Evolutionary conservation across 2,329 filamentous ascomycete species (phyloP), one percentile per base, ranked within the genome.

Genomic region (Cladosporium austrohemisphaericum): DNA sequence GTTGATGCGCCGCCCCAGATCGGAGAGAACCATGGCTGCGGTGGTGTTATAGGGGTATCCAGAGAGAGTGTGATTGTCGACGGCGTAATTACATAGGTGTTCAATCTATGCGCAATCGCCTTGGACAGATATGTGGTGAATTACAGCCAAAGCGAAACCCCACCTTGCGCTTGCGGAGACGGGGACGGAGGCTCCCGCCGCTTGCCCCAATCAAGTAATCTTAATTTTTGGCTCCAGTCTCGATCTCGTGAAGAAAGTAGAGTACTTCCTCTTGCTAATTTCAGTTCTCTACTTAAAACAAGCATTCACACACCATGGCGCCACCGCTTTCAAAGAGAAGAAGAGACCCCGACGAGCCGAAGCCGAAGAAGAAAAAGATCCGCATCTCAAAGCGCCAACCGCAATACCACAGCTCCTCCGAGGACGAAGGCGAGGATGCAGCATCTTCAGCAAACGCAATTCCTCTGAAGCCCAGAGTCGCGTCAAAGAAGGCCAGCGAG

Each of bases 1-100:
- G 75, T 96, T 97, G 71, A 98, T 97, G 75, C 93, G 93, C 78
- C 92, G 90, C 62, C 93, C 93, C 52, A 98, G 82, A 80, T 98
- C 93, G 83, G 95, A 91, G 67, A 98, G 86, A 79, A 98, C 93
- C 93, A 98, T 98, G 67, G 64, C n/a, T n/a, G n/a, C 68, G 64
- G 52, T 44, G 43, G 51, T 37, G 5, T 41, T 45, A 20, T 20
- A 43, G 36, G 35, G 13, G 14, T n/a, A 4, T 22, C 14, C 13
- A 10, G 22, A 31, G 38, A 11, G 37, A 40, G 41, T 11, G 19
- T 8, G 11, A 11, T 36, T 11, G 5, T 31, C 14, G 28, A 32
- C 1, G 13, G 29, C 25, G 40, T 13, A 28, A 37, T 38, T 36
- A 23, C 36, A 40, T 33, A 20, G 23, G 9, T 29, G 10, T 9